Base-by-base conservation (phyloP, 2,329 filamentous ascomycete species). In the Metarhizium guizhouense region DNA sequence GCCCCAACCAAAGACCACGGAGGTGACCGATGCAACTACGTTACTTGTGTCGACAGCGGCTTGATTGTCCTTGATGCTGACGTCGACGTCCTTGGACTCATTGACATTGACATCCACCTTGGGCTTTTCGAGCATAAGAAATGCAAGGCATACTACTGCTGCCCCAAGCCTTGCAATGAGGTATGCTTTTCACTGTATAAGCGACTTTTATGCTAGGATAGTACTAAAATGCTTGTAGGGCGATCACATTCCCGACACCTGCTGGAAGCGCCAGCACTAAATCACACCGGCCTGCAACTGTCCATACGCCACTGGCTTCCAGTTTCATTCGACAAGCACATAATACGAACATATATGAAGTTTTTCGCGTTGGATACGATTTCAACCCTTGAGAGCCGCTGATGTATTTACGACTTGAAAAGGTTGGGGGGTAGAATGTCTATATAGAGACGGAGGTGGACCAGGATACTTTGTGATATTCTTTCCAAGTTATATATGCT, bases 61-160 rank as follows among this genome's bases (percentile, higher is more conserved):
- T 45, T 56, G 45, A 2, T 53, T 16, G 45, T 11, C 25, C 1
- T 51, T 6, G 47, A 51, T 20, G 0, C 51, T 6, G 47, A 51
- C 29, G 0, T 53, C n/a, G 18, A 49, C 11, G 6, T 49, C 18
- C 47, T 56, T 2, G 18, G 52, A 6, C 5, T 56, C 8, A 18
- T 53, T 25, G 38, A 50, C 6, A 1, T 34, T 34, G 6, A 2
- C 25, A 25, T 25, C 25, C 1, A 4, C 3, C 0, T 53, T 36
- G 3, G n/a, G 8, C n/a, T 53, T 10, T 10, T 38, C 36, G 16
- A 40, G 29, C 43, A 56, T 11, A 18, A 29, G 16, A 6, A 47
- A 36, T 56, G 54, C 54, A 47, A 56, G 51, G 29, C 11, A 16
- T 18, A 45, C 16, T 56, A 29, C 25, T 53, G 54, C 54, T 56